phyloP scores from a whole-genome alignment of 1,284 basidiomycete species.

The Ustilago shanxiensis region DNA sequence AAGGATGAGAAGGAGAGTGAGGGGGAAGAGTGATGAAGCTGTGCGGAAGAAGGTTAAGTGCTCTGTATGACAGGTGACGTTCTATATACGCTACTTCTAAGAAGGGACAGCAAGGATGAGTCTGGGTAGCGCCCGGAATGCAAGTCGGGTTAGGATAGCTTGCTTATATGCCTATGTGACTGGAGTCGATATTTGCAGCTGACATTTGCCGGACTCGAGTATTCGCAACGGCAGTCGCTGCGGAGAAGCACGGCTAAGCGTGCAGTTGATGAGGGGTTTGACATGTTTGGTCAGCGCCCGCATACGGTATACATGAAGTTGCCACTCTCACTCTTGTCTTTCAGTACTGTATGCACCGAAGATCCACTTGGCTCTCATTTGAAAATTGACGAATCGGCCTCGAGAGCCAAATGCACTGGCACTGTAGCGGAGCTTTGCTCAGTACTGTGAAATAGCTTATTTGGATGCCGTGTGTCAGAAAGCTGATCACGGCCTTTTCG shows the following conservation, averaged over 20 bases:
- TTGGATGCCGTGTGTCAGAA: constrained; percentile 16
- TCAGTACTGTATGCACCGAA: constrained; percentile 15
- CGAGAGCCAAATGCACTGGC: constrained; percentile 6
- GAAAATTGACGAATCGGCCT: constrained; percentile 2
- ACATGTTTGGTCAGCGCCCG: constrained; percentile 14
- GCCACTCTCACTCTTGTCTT: neutral
- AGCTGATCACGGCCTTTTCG: constrained; percentile 27
- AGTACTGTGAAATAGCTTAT: neutral
- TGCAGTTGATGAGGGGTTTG: constrained; percentile 27
- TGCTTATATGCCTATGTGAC: constrained; percentile 15
- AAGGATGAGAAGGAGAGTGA: neutral
- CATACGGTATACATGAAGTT: neutral
- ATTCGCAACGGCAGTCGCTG: neutral
- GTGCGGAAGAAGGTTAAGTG: too few species aligned
- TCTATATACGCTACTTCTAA: constrained; percentile 1
- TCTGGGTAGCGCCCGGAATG: neutral
- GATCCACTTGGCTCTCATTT: constrained; percentile 17
- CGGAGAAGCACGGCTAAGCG: constrained; percentile 1
- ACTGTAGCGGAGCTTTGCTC: neutral
- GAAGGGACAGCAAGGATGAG: neutral
- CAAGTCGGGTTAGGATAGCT: neutral
- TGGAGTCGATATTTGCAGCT: constrained; percentile 2
- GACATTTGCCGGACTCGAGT: neutral
- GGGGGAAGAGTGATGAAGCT: neutral
- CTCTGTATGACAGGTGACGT: neutral